Evolutionary conservation across 1,139 yeast species (phyloP).

Genomic region (Hansenula anomala): DNA sequence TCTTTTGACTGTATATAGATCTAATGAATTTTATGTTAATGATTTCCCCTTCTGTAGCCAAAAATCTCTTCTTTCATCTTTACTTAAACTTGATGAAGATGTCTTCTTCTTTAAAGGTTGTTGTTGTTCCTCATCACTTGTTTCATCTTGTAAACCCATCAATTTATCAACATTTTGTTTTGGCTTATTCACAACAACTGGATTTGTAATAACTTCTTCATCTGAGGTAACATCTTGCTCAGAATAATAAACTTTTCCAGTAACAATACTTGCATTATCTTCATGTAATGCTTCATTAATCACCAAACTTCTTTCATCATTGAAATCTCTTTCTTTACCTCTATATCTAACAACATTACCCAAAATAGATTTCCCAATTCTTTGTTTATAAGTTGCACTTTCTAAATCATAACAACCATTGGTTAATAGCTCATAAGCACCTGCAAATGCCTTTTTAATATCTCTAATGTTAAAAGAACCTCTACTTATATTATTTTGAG

Average conservation of each 20-base stretch:
- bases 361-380: constrained; percentile 70
- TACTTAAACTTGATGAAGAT: constrained; percentile 23
- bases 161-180: constrained; percentile 24
- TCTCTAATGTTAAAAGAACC: constrained; percentile 81
- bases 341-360: constrained; percentile 77
- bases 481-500: constrained; percentile 75
- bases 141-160: constrained; percentile 28
- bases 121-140: constrained; percentile 15
- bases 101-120: constrained; percentile 7
- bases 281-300: constrained; percentile 52
- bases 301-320: constrained; percentile 67
- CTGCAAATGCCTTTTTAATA: constrained; percentile 82
- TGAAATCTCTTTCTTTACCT: constrained; percentile 75
- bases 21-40: constrained; percentile 13
- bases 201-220: constrained; percentile 5
- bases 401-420: constrained; percentile 62
- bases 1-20: background rate
- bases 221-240: constrained; percentile 8
- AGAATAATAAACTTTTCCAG: constrained; percentile 4
- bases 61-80: constrained; percentile 34
- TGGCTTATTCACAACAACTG: constrained; percentile 7
- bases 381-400: constrained; percentile 54
- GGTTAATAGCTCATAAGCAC: constrained; percentile 79
- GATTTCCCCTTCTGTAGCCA: constrained; percentile 39
- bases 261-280: constrained; percentile 9